Base-by-base conservation (phyloP, 805 yeast species). In the Zygoascus tannicola region DNA sequence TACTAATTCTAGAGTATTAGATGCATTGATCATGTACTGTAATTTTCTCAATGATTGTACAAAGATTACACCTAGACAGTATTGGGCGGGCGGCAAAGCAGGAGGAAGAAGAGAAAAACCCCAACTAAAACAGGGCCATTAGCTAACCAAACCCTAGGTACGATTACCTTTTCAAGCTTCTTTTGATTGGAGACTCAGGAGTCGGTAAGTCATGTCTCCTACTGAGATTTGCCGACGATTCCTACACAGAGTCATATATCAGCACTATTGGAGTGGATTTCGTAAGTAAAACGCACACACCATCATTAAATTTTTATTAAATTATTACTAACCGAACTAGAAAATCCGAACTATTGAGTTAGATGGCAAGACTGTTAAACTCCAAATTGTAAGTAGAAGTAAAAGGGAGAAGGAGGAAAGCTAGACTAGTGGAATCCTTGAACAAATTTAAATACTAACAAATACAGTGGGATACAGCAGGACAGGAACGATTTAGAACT, bases 191-290 rank as follows among this genome's bases (percentile, higher is more conserved):
- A 50, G 96, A 92, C 67, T 90, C 97, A 38, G 98, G 98, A 56
- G 98, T 92, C 41, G 98, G 98, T 50, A 92, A 92, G 66, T 87
- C 97, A 5, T 92, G 97, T 74, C 72, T 92, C 63, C 73, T 92
- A 59, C 73, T 92, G 60, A 80, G 98, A 67, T 92, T 92, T 64
- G 95, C 97, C 43, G 98, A 92, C 65, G 94, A 90, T 68, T 87
- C 96, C 38, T 90, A 87, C 70, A 87, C 96, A 37, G 94, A 88
- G 57, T 95, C 92, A 57, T 92, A 90, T 69, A 88, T 92, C 59
- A 85, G 96, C 45, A 92, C 98, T 38, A 92, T 92, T 62, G 98
- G 98, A 46, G 97, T 92, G 43, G 98, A 92, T 65, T 92, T 92
- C 73, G 55, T 53, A 45, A 19, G 55, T 49, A 22, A 15, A 32